Evolutionary conservation across 2,329 filamentous ascomycete species (phyloP), one percentile per base, ranked within the genome.

Genomic region (Boeremia exigua): DNA sequence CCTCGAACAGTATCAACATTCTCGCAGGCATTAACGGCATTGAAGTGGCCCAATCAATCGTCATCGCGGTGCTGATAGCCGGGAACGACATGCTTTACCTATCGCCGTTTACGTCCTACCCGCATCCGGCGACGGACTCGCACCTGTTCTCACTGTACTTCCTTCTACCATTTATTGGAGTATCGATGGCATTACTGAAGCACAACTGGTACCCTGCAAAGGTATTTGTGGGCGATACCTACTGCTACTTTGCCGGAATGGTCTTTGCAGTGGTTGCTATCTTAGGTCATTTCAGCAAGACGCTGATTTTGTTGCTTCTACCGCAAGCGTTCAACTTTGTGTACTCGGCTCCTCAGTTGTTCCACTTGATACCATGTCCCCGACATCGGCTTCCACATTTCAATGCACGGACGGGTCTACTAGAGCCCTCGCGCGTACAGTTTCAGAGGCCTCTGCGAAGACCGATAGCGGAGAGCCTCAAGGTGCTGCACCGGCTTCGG

Each of bases 201-300:
- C 93, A 99, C 80, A 99, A 99, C 77, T 96, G 92, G 91, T 99
- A 92, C 73, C 95, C 95, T 0, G 92, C 94, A 23, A 88, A 87
- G 68, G 95, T 98, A 9, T 99, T 99, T 71, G 94, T 98, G 9
- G 95, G 95, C 52, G 95, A 99, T 77, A 99, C 95, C 4, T 99
- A 98, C 83, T 99, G 95, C 83, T 99, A 99, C 79, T 97, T 99
- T 76, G 95, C 95, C 0, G 95, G 95, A 64, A 99, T 99, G 92
- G 91, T 98, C 34, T 99, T 99, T 74, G 95, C 94, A 49, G 93
- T 97, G 39, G 95, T 98, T 62, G 92, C 92, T 61, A 98, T 99
- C 70, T 84, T 97, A 48, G 95, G 95, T 23, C 95, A 99, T 79
- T 99, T 99, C 80, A 96, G 91, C 80, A 99, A 99, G 79, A 99